These are phyloP conservation scores for Knoxdaviesia capensis DNA, from an alignment of 2,329 filamentous ascomycete species.

Conservation along the genomic window DNA sequence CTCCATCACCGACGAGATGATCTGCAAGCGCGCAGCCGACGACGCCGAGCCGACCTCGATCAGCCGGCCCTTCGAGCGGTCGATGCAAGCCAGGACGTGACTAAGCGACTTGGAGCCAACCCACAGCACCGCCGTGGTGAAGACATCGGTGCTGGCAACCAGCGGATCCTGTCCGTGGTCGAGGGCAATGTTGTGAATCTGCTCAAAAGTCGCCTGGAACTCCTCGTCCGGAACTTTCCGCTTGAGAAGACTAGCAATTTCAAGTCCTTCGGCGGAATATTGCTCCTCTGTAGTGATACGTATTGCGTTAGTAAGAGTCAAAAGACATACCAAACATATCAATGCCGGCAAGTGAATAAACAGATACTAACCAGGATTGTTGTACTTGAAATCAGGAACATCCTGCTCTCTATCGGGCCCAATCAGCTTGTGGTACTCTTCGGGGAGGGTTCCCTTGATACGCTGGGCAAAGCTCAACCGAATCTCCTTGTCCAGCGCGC, in stretches of 20 bases:
- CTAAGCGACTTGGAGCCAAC: constrained; percentile 91
- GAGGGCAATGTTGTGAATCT: constrained; percentile 61
- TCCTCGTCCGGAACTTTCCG: constrained; percentile 75
- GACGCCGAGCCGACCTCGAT: constrained; percentile 59
- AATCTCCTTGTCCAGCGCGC: constrained; percentile 89
- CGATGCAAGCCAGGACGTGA: constrained; percentile 87
- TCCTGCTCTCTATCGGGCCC: constrained; percentile 81
- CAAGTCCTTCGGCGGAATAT: constrained; percentile 67
- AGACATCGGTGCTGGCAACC: constrained; percentile 77
- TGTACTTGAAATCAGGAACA: constrained; percentile 88
- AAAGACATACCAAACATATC: neutral
- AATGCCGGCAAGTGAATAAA: no score
- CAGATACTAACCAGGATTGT: constrained; percentile 40
- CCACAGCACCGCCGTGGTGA: constrained; percentile 82
- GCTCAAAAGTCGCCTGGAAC: constrained; percentile 60
- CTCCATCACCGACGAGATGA: constrained; percentile 72
- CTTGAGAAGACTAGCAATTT: constrained; percentile 58
- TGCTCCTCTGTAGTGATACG: constrained; percentile 37
- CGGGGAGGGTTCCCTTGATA: constrained; percentile 81
- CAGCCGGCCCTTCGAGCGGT: constrained; percentile 79
- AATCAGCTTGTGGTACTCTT: constrained; percentile 64
- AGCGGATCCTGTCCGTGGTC: constrained; percentile 57
- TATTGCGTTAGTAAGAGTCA: constrained; percentile 5
- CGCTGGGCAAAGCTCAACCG: constrained; percentile 88
- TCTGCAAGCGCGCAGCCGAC: constrained; percentile 61